Conservation (phyloP, 129 eudicot genomes). For the Pittosporum tobira region DNA sequence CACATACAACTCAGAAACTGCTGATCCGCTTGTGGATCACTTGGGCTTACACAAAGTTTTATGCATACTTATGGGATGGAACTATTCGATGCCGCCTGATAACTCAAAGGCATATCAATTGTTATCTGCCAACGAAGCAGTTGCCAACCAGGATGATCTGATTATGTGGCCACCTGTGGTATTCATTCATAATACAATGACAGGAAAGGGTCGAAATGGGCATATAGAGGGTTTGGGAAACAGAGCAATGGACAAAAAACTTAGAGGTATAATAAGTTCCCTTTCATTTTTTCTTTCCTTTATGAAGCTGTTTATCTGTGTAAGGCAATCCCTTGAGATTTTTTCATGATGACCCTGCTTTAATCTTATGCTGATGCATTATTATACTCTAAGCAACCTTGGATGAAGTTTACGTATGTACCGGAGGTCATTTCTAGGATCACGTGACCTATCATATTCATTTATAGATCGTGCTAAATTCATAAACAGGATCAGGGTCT, state of each 20-base stretch:
- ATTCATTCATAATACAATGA: slow-evolving; percentile 68
- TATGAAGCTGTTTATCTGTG: not conserved
- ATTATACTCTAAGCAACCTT: too few species aligned
- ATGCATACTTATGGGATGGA: slow-evolving; percentile 94
- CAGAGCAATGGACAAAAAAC: slow-evolving; percentile 73
- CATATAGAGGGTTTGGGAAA: slow-evolving; percentile 94
- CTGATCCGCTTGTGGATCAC: slow-evolving; percentile 60
- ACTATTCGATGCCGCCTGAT: slow-evolving; percentile 69
- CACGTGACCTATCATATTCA: too few species aligned
- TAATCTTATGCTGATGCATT: not conserved
- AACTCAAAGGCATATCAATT: slow-evolving; percentile 68
- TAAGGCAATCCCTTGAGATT: not conserved
- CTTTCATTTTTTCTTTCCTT: slow-evolving; percentile 15
- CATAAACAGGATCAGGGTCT: too few species aligned
- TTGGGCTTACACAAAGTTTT: slow-evolving; percentile 89
- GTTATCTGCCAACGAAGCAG: slow-evolving; percentile 66
- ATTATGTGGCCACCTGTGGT: slow-evolving; percentile 94
- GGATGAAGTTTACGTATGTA: too few species aligned
- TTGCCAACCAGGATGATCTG: slow-evolving; percentile 65
- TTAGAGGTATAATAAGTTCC: slow-evolving; percentile 68
- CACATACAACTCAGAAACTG: slow-evolving; percentile 67
- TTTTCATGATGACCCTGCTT: not conserved
- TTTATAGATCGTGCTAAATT: too few species aligned
- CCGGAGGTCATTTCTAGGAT: too few species aligned
- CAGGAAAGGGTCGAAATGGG: slow-evolving; percentile 86